Conservation (phyloP, 805 yeast genomes). For the Dipodascus albidus region DNA sequence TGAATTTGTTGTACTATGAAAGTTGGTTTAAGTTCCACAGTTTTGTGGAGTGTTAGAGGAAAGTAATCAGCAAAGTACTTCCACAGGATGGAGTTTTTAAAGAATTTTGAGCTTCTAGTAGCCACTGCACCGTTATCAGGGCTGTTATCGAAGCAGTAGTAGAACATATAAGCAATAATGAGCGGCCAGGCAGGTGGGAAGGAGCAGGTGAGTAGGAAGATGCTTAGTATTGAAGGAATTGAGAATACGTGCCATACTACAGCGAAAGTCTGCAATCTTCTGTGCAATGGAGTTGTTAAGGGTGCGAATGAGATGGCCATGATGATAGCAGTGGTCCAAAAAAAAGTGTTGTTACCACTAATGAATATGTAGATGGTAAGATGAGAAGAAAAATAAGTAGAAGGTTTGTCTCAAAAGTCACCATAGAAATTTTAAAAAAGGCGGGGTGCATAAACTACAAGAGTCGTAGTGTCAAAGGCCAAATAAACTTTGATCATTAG, state of each 20-base stretch:
- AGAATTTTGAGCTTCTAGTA: conserved; percentile 41
- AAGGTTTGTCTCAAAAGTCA: too few relatives aligned
- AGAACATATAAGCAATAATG: conserved; percentile 50
- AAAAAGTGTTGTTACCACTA: too few relatives aligned
- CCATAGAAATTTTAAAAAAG: too few relatives aligned
- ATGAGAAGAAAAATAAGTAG: too few relatives aligned
- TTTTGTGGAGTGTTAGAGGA: conserved; percentile 63
- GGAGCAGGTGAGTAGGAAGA: conserved; percentile 46
- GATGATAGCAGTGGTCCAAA: not conserved
- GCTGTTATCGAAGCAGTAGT: conserved; percentile 48
- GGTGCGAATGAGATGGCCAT: conserved; percentile 1
- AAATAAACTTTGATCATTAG: too few relatives aligned
- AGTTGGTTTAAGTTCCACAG: conserved; percentile 64
- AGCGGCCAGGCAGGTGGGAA: conserved; percentile 57
- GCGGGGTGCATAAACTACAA: not conserved
- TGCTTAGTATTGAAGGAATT: conserved; percentile 37
- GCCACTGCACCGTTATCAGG: conserved; percentile 65
- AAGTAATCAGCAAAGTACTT: conserved; percentile 64
- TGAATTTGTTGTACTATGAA: conserved; percentile 22
- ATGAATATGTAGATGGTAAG: too few relatives aligned
- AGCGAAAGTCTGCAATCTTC: conserved; percentile 55
- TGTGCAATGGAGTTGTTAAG: conserved; percentile 14
- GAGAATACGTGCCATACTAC: conserved; percentile 66
- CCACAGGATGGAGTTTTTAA: conserved; percentile 54
- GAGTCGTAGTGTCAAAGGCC: not conserved